Conservation (phyloP, 2,329 filamentous ascomycete genomes). For the Xylariaceae sp. region DNA sequence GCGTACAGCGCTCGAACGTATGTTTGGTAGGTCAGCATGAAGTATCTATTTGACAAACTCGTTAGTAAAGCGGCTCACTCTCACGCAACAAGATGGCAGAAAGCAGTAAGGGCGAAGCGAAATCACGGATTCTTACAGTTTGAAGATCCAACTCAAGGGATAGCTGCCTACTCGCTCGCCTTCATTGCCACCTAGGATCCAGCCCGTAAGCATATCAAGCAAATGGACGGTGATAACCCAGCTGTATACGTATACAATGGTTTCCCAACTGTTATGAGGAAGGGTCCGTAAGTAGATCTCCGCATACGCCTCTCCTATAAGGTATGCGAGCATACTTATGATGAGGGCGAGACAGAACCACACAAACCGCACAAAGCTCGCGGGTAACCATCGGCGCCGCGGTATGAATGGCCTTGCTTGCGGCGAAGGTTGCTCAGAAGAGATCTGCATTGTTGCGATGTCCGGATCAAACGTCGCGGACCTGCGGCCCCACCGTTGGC, state of each 20-base stretch:
- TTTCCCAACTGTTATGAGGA: constrained; percentile 61
- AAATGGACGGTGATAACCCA: constrained; percentile 64
- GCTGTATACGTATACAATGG: constrained; percentile 64
- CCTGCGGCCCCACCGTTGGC: constrained; percentile 35
- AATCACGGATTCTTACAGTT: constrained; percentile 45
- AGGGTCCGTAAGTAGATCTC: constrained; percentile 63
- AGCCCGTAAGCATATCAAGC: constrained; percentile 59
- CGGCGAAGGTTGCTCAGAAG: constrained; percentile 24
- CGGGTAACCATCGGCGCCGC: constrained; percentile 54
- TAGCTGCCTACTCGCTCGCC: constrained; percentile 64
- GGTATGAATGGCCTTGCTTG: constrained; percentile 35
- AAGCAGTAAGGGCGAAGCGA: not conserved
- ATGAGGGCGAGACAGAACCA: constrained; percentile 63
- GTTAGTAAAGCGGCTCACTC: constrained; percentile 7
- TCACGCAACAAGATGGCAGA: not conserved
- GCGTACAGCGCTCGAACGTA: constrained; percentile 66
- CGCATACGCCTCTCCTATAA: constrained; percentile 63
- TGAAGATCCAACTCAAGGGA: constrained; percentile 66
- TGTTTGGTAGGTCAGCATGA: constrained; percentile 61
- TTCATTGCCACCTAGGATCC: constrained; percentile 60
- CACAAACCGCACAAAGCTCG: constrained; percentile 62
- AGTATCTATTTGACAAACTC: constrained; percentile 20
- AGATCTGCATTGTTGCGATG: constrained; percentile 24
- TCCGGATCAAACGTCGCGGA: constrained; percentile 38
- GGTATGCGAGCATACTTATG: constrained; percentile 59